These are phyloP conservation scores for Knufia fluminis DNA, from an alignment of 2,329 filamentous ascomycete species.

Conservation along the genomic window DNA sequence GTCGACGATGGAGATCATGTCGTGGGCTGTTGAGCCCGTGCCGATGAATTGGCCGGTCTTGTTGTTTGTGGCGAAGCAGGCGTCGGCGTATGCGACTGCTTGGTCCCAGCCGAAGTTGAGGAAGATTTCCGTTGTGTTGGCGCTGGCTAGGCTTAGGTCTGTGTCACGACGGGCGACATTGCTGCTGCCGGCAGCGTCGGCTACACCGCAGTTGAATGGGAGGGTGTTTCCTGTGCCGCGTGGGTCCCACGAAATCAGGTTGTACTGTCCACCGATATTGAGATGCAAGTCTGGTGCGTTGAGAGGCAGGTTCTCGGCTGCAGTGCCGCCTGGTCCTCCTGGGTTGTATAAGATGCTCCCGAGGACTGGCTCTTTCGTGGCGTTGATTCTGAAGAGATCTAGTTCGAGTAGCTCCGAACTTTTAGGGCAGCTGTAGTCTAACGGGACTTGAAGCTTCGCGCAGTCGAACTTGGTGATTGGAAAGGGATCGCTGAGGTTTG, in stretches of 20 bases:
- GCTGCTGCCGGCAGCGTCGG: not conserved
- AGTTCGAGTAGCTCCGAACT: slow-evolving; percentile 22
- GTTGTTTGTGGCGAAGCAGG: slow-evolving; percentile 1
- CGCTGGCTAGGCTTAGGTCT: not conserved
- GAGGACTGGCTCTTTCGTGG: slow-evolving; percentile 24
- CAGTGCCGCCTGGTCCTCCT: slow-evolving; percentile 30
- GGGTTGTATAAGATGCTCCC: slow-evolving; percentile 29
- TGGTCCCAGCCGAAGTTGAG: slow-evolving; percentile 13
- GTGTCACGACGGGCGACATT: not conserved
- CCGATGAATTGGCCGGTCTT: slow-evolving; percentile 23
- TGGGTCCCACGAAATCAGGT: slow-evolving; percentile 17
- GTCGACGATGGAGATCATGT: slow-evolving; percentile 39
- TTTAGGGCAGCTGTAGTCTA: slow-evolving; percentile 26
- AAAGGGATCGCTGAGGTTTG: not conserved
- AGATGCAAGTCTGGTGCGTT: not conserved
- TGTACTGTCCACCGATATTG: slow-evolving; percentile 15
- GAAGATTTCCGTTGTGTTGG: slow-evolving; percentile 12
- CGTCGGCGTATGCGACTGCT: slow-evolving; percentile 8
- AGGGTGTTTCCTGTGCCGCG: slow-evolving; percentile 17
- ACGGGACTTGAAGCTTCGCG: slow-evolving; percentile 27
- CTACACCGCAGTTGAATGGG: slow-evolving; percentile 17
- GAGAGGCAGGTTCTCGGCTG: slow-evolving; percentile 13
- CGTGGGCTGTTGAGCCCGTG: slow-evolving; percentile 37
- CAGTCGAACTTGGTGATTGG: slow-evolving; percentile 20
- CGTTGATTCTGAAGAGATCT: slow-evolving; percentile 24